Evolutionary conservation across 1,284 basidiomycete genomes (phyloP).

Genomic region (Puccinia horiana): DNA sequence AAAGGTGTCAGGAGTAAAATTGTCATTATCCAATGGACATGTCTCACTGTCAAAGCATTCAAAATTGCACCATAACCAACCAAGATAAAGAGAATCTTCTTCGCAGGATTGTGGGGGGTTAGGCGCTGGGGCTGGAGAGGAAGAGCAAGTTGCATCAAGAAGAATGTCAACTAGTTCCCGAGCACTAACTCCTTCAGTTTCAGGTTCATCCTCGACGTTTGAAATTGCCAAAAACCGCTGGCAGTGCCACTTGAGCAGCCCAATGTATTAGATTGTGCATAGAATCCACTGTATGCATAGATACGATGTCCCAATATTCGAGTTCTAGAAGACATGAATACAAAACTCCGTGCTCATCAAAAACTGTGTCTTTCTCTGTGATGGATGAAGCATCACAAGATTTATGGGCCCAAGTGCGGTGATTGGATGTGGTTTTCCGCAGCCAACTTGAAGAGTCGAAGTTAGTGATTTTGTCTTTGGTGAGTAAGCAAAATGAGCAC

Average conservation of each 20-base stretch:
- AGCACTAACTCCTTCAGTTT: background rate
- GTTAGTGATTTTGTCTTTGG: conserved; percentile 18
- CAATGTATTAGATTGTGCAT: conserved; percentile 45
- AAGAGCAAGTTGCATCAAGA: too few relatives aligned
- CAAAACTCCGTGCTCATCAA: background rate
- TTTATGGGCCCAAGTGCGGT: conserved; percentile 9
- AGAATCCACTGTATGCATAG: conserved; percentile 27
- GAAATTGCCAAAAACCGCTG: background rate
- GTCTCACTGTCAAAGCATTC: too few relatives aligned
- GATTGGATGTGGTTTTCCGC: background rate
- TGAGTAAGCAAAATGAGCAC: conserved; percentile 46
- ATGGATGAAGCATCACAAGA: background rate
- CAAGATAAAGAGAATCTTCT: too few relatives aligned
- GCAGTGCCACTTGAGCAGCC: conserved; percentile 25
- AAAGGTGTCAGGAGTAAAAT: background rate
- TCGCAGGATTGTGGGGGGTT: too few relatives aligned
- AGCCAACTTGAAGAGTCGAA: conserved; percentile 5
- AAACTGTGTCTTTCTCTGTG: background rate
- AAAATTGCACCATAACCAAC: too few relatives aligned
- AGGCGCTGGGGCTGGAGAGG: too few relatives aligned
- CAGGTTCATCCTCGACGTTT: background rate
- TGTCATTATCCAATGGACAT: background rate
- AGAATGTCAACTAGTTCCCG: too few relatives aligned
- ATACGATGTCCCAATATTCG: conserved; percentile 9
- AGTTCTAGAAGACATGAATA: conserved; percentile 25